Evolutionary conservation across 2,329 filamentous ascomycete genomes (phyloP).

Genomic region (Aspergillus neotritici): DNA sequence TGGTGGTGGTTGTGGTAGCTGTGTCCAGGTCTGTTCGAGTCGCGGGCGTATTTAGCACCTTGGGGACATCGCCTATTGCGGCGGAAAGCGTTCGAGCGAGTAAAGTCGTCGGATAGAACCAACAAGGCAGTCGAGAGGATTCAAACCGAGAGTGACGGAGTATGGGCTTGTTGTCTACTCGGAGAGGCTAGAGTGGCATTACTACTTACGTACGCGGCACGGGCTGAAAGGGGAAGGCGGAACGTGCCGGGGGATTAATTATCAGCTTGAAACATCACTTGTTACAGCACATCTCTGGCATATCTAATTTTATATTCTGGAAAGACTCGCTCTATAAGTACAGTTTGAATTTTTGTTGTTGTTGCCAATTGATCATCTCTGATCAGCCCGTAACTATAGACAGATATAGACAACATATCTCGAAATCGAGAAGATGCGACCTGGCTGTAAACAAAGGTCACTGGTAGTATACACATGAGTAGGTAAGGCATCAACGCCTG

Average conservation of each 20-base stretch:
- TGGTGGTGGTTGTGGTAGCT: conserved; percentile 1
- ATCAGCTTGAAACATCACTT: too few relatives aligned
- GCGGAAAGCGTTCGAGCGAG: conserved; percentile 5
- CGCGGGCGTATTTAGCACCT: conserved; percentile 6
- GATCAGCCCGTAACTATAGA: neutral
- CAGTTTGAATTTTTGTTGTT: neutral
- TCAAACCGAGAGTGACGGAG: conserved; percentile 3
- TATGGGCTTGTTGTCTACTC: conserved; percentile 13
- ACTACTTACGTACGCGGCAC: conserved; percentile 28
- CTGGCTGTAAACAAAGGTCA: neutral
- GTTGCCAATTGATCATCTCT: neutral
- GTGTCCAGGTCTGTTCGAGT: too few relatives aligned
- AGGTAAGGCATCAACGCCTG: conserved; percentile 12
- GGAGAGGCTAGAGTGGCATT: conserved; percentile 38
- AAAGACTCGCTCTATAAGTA: neutral
- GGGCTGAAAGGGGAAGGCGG: conserved; percentile 20
- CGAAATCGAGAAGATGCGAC: neutral
- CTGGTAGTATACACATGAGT: neutral
- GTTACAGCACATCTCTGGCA: too few relatives aligned
- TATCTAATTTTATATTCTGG: neutral
- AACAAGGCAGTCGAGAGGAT: neutral
- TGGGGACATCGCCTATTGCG: conserved; percentile 13
- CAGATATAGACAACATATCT: neutral
- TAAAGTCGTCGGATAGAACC: neutral
- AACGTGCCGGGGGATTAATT: conserved; percentile 3